Evolutionary conservation across 1,284 basidiomycete genomes (phyloP), one percentile per base, ranked within the genome.

Genomic region (Malassezia arunalokei): DNA sequence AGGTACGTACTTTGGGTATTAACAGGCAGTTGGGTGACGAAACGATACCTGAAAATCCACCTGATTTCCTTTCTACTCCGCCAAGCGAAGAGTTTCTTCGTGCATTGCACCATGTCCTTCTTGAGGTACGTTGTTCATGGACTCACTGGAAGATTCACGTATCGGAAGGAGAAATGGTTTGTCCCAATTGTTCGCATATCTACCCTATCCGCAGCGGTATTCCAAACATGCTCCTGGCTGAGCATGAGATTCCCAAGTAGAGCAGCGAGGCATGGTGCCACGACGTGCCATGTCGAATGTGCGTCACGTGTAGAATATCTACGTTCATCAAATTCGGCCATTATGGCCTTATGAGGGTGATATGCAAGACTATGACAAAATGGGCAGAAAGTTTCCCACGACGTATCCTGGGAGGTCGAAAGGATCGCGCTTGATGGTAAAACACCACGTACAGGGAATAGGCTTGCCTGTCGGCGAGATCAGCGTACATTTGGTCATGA

Each of bases 181-280:
- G 92, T 75, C 86, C 86, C 15, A 90, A 88, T 62, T 96, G 92
- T 76, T 80, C 79, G 15, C 92, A 96, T 68, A 78, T 83, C 37
- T 96, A 94, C 73, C 83, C 83, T 40, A 90, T 98, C 68, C 84
- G 83, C 49, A 90, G 86, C 70, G 91, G 91, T 9, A 96, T 98
- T 62, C 91, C 92, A 5, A 96, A 96, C 77, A 96, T 98, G 92
- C 79, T 94, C 17, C 77, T 94, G 31, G 86, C 87, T 4, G 90
- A 92, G 68, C 86, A 92, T 67, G 89, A 94, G 75, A 86, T 94
- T 43, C 79, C 61, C 27, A 71, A 68, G 60, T 70, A 52, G 20
- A 24, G 20, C 20, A 24, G 4, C 20, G 20, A 24, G 4, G 20
- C 20, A 24, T 24, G 20, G 20, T 24, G 4, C 20, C 20, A 24